A percentile compares a stretch with the other conserved stretches of the same genome.
Conservation (phyloP, 192 early-diverging fungal genomes). For the Podila clonocystis region DNA sequence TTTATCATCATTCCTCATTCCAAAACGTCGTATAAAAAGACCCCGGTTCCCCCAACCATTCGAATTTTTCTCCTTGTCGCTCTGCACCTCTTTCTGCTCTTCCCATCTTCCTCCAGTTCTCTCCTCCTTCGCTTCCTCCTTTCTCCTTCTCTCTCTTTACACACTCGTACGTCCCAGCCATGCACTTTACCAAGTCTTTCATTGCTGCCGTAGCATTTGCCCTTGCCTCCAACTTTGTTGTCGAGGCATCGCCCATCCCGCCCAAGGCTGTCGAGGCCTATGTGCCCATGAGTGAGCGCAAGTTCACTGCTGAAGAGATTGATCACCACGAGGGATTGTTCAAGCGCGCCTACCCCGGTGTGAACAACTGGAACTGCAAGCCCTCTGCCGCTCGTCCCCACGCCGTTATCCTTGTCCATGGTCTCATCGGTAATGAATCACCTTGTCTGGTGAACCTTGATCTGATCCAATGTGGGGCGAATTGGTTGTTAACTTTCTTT, state of each 20-base stretch:
- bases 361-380: slow-evolving; percentile 46
- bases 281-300: slow-evolving; percentile 34
- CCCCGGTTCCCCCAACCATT: not conserved
- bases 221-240: slow-evolving; percentile 14
- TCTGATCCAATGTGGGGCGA: too few relatives aligned
- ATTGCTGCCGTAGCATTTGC: slow-evolving; percentile 25
- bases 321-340: slow-evolving; percentile 18
- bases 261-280: slow-evolving; percentile 11
- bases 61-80: not conserved
- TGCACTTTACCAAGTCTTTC: slow-evolving; percentile 28
- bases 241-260: slow-evolving; percentile 34
- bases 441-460: not conserved
- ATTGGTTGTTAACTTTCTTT: not conserved
- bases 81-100: not conserved
- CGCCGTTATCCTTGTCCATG: slow-evolving; percentile 37
- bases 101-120: not conserved
- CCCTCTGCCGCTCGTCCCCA: slow-evolving; percentile 17
- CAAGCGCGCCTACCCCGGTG: slow-evolving; percentile 28
- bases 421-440: slow-evolving; percentile 18
- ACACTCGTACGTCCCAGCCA: slow-evolving; percentile 1
- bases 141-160: not conserved
- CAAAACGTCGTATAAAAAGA: not conserved
- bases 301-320: slow-evolving; percentile 29
- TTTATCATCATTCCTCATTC: too few relatives aligned
- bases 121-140: not conserved